phyloP scores from a whole-genome alignment of 2,329 filamentous ascomycete species.

The Penicillium corylophilum region DNA sequence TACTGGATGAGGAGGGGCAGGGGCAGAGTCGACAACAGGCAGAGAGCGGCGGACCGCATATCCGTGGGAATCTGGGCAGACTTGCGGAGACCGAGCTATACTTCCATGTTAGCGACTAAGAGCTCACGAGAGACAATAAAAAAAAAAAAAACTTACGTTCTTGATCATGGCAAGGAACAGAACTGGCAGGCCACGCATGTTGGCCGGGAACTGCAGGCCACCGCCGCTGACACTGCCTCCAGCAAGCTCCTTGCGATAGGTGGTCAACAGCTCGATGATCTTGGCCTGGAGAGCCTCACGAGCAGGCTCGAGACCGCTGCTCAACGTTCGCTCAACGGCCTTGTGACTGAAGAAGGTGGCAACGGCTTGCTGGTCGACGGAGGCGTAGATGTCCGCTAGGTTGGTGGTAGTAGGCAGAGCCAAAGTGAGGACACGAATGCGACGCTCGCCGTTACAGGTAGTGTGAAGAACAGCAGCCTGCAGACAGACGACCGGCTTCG shows the following conservation, averaged over 20 bases:
- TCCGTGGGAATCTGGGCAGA: slow-evolving; percentile 93
- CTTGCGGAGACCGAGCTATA: slow-evolving; percentile 73
- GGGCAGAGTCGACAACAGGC: slow-evolving; percentile 88
- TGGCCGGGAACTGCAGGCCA: slow-evolving; percentile 89
- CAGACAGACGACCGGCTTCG: slow-evolving; percentile 87
- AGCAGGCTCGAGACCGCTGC: slow-evolving; percentile 83
- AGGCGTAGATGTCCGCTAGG: slow-evolving; percentile 87
- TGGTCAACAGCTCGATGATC: slow-evolving; percentile 86
- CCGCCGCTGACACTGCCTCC: slow-evolving; percentile 92
- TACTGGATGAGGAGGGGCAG: slow-evolving; percentile 89
- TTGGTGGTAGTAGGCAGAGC: slow-evolving; percentile 90
- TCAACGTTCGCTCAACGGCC: slow-evolving; percentile 85
- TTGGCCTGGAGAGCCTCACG: slow-evolving; percentile 89
- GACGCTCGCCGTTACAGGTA: slow-evolving; percentile 93
- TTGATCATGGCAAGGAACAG: slow-evolving; percentile 95
- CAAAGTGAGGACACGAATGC: slow-evolving; percentile 91
- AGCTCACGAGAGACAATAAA: background rate
- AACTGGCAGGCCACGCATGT: slow-evolving; percentile 81
- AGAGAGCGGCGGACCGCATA: slow-evolving; percentile 87
- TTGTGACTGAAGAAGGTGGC: slow-evolving; percentile 96
- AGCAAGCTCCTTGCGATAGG: slow-evolving; percentile 94
- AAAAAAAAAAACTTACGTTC: slow-evolving; percentile 61
- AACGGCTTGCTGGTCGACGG: slow-evolving; percentile 90
- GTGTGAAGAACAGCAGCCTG: slow-evolving; percentile 95
- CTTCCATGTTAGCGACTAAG: slow-evolving; percentile 23